Evolutionary conservation across 2,329 filamentous ascomycete species (phyloP), one percentile per base, ranked within the genome.

Genomic region (Cordyceps tenuipes): DNA sequence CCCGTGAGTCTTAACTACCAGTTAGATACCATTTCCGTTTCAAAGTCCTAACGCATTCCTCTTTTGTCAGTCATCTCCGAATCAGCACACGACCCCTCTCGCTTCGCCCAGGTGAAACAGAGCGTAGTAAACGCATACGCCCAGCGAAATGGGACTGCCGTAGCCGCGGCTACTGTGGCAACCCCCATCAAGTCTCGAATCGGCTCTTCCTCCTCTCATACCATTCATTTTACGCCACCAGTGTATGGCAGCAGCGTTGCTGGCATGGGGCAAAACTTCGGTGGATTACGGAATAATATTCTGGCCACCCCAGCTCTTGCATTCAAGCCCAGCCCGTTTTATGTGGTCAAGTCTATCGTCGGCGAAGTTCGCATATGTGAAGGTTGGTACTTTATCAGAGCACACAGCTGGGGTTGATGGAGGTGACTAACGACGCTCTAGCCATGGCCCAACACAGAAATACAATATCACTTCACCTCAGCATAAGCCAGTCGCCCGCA

Each of bases 271-370:
- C 53, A 63, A 36, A 56, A 46, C 17, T 50, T 57, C 44, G 60
- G 55, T 23, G 57, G 58, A 26, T 31, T 46, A 17, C 61, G 66
- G 19, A 68, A 64, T 48, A 61, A 61, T 36, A 60, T 63, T 10
- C 54, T 61, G 34, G 62, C 53, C 29, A 59, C 57, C 46, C 41
- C 55, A 3, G 44, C 64, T 12, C 59, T 73, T 21, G 61, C 63
- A 12, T 81, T 79, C 76, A 93, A 90, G 68, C 72, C 84, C 4
- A 96, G 91, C 68, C 93, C 94, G 0, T 99, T 97, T 72, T 97
- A 93, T 69, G 82, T 83, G 12, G 79, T 93, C 36, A 71, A 86
- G 50, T 78, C 84, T 59, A 80, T 84, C 31, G 73, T 97, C 6
- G 84, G 89, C 5, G 76, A 79, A 8, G 76, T 87, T 19, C 80